Evolutionary conservation across 169 alveolate species (phyloP), one percentile per base, ranked within the genome.

Genomic region (Cryptosporidium bovis): DNA sequence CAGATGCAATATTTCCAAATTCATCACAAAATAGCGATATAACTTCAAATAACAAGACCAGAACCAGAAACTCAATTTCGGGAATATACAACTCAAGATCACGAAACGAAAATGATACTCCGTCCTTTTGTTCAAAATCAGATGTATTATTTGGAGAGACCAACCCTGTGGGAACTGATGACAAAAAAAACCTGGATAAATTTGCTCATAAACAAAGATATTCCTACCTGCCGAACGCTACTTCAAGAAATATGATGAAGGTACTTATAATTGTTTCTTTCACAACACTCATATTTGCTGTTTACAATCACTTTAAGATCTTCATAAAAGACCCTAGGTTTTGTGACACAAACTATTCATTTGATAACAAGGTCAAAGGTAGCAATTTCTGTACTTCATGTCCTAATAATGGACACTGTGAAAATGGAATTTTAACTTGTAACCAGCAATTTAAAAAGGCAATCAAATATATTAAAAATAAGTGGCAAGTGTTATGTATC

Each of bases 341-440:
- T 53, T 69, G 83, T 69, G 50, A 69, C 27, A 51, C 83, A 27
- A 53, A 16, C 20, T n/a, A 20, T n/a, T 53, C 20, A 48, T 46
- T 18, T 44, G 34, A 51, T 7, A 53, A 6, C 29, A 33, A 51
- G 5, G 24, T 7, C 7, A 33, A 3, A 5, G 44, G 12, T 4
- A 20, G 51, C 13, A 3, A 27, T 16, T 31, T 6, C 6, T 69
- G 83, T 56, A 16, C 29, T 33, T 51, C 12, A 69, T 69, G 83
- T 24, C 83, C 83, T 1, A 51, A 20, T 16, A 69, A 69, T 8
- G 83, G 83, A 0, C 58, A 69, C 13, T 69, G 83, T 34, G 56
- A 34, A 69, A 46, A 69, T 53, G 83, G 83, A 53, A 69, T 29
- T 3, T 55, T 69, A 29, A 69, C n/a, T 18, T 69, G 83, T 13